phyloP scores from a whole-genome alignment of 257 asterid genomes.

The Ilex aquifolium region DNA sequence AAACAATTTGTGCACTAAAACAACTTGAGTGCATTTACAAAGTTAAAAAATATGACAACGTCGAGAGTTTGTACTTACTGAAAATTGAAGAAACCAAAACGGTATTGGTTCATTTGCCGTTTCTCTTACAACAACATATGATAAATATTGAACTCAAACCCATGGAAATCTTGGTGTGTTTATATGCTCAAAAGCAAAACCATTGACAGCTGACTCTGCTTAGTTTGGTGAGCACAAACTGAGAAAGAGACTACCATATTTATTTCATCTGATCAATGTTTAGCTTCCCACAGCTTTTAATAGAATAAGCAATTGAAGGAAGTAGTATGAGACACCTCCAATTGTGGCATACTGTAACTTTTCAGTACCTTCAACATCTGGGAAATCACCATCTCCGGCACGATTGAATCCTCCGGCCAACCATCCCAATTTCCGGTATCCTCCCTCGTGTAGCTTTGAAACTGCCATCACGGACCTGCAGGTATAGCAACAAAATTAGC shows the following conservation, averaged over 20 bases:
- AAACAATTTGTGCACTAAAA: no score
- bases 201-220: no score
- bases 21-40: no score
- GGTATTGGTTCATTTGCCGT: no score
- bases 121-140: no score
- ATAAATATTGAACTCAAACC: no score
- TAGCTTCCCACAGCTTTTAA: conserved; percentile 51
- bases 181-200: no score
- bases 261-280: conserved; percentile 21
- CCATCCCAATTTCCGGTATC: conserved; percentile 89
- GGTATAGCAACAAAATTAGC: neutral
- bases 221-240: no score
- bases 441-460: conserved; percentile 46
- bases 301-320: conserved; percentile 67
- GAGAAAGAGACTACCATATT: neutral
- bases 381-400: conserved; percentile 47
- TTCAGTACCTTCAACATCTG: conserved; percentile 65
- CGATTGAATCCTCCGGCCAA: conserved; percentile 73
- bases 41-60: no score
- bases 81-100: no score
- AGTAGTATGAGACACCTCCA: conserved; percentile 79
- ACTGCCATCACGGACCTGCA: conserved; percentile 73
- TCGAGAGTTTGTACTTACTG: neutral
- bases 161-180: no score
- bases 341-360: conserved; percentile 81